phyloP scores from a whole-genome alignment of 371 early-diverging fungal species.

The Mortierella polycephala region DNA sequence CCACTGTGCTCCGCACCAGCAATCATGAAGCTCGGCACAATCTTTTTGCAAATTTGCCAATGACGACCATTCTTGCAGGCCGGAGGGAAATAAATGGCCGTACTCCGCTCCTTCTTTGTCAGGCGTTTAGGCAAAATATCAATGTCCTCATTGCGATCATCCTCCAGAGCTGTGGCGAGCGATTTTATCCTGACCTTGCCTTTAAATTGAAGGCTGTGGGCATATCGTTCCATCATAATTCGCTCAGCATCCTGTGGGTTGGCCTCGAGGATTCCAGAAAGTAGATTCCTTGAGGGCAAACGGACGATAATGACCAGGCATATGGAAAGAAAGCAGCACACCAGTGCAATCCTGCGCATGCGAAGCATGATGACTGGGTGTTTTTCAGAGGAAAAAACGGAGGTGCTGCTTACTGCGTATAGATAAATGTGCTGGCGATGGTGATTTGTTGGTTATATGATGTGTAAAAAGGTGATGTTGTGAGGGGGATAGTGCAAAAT shows the following conservation, averaged over 20 bases:
- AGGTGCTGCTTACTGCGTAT: not conserved
- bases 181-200: slow-evolving; percentile 55
- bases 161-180: slow-evolving; percentile 33
- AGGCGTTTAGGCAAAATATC: slow-evolving; percentile 34
- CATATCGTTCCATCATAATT: slow-evolving; percentile 55
- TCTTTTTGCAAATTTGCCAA: slow-evolving; percentile 62
- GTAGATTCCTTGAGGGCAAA: slow-evolving; percentile 35
- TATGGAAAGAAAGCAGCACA: slow-evolving; percentile 47
- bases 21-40: slow-evolving; percentile 68
- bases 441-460: too few species aligned
- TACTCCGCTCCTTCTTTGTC: slow-evolving; percentile 49
- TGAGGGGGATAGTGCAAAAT: too few species aligned
- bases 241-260: slow-evolving; percentile 53
- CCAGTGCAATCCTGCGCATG: slow-evolving; percentile 51
- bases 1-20: slow-evolving; percentile 66
- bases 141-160: slow-evolving; percentile 36
- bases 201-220: slow-evolving; percentile 50
- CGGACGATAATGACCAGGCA: slow-evolving; percentile 40
- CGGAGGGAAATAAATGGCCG: slow-evolving; percentile 60
- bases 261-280: slow-evolving; percentile 45
- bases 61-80: slow-evolving; percentile 58
- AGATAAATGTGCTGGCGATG: not conserved
- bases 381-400: not conserved
- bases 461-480: too few species aligned
- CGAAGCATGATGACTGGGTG: slow-evolving; percentile 44